Evolutionary conservation across 2,329 filamentous ascomycete species (phyloP).

Genomic region (Cordyceps fumosorosea): DNA sequence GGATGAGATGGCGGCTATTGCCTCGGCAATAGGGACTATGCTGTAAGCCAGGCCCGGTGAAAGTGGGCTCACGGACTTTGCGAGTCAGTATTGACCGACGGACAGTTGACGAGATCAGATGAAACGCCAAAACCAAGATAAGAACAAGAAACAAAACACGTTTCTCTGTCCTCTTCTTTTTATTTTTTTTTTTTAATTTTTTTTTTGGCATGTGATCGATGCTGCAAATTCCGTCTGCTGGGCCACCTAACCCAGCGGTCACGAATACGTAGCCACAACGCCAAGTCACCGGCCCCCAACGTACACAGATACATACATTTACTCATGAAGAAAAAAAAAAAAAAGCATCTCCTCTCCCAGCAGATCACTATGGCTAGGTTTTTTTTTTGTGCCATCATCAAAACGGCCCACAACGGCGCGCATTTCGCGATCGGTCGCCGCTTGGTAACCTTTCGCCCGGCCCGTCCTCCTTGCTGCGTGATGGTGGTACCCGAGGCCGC

Average conservation of each 20-base stretch:
- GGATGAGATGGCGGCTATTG: background rate
- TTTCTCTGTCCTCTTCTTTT: no score
- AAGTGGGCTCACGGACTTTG: background rate
- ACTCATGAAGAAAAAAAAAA: background rate
- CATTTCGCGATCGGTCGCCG: background rate
- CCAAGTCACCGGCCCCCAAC: no score
- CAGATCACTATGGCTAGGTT: background rate
- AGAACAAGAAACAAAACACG: background rate
- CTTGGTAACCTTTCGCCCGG: background rate
- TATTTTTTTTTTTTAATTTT: no score
- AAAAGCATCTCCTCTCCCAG: no score
- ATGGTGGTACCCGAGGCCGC: conserved; percentile 5
- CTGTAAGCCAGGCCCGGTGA: background rate
- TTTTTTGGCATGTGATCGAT: background rate
- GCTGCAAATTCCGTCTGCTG: background rate
- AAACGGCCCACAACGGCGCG: background rate
- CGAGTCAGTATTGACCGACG: background rate
- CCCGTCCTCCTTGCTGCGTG: background rate
- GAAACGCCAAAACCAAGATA: background rate
- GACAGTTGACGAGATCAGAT: background rate
- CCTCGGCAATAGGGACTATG: background rate
- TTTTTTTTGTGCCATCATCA: background rate
- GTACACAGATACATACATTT: no score
- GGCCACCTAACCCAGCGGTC: background rate
- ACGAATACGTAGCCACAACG: no score